Evolutionary conservation across 148 eudicot species (phyloP), one percentile per base, ranked within the genome.

Genomic region (Vaccinium corymbosum): DNA sequence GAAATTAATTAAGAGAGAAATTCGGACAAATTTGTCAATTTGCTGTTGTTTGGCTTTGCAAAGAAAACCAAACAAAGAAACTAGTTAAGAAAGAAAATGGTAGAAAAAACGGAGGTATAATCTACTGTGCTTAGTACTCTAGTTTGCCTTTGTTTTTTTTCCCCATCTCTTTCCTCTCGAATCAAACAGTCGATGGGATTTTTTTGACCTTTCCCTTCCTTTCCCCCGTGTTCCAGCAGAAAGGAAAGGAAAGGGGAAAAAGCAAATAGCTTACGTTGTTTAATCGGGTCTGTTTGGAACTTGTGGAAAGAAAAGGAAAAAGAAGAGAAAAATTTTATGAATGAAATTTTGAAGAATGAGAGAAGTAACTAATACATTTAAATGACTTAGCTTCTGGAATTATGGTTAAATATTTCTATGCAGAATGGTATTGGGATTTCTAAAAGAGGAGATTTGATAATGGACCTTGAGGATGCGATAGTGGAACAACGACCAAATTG

Each of bases 401-500:
- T 68, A 29, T 48, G 50, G 50, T 52, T 71, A 7, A 20, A 51
- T 82, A 64, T 56, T 14, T 81, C 38, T 42, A 74, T 85, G 85
- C 90, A 95, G 99, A 91, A 91, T 83, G 82, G 76, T 71, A 13
- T 86, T 80, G 89, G 85, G 17, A 85, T 84, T 51, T 87, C 91
- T 22, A 92, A 87, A 88, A 90, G 89, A 73, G 91, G 94, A 53
- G 93, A 94, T 86, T 84, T 94, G 87, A 88, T 97, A 83, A 74
- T 89, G 90, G 98, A 97, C 85, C 94, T 95, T 87, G 95, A 94
- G 91, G 98, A 93, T 89, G 97, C 98, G 16, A 83, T 97, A 85
- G 87, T 85, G 35, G 87, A 88, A 89, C 98, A 97, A 82, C 89
- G 98, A 59, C 88, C 90, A 6, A 91, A 85, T 82, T 94, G 92